Conservation (phyloP, 768 basidiomycete species). For the Ephemerocybe angulata region DNA sequence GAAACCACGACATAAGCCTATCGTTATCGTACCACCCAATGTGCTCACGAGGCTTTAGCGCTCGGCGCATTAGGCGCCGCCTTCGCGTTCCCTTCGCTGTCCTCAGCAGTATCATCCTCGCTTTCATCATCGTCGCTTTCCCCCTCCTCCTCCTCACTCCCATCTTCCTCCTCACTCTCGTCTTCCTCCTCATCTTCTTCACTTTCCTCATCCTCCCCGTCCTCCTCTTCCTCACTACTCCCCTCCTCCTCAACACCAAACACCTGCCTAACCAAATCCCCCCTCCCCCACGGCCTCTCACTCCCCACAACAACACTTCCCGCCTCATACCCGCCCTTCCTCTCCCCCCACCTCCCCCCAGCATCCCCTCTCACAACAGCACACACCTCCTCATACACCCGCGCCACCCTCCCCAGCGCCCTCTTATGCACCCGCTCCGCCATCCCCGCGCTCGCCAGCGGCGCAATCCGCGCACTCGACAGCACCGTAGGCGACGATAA, state of each 20-base stretch:
- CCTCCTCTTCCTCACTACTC: slow-evolving; percentile 11
- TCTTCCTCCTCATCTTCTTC: slow-evolving; percentile 5
- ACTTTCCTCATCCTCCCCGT: slow-evolving; percentile 9
- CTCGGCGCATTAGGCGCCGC: too few species aligned
- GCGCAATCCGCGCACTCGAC: slow-evolving; percentile 73
- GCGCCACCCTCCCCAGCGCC: slow-evolving; percentile 64
- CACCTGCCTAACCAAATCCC: slow-evolving; percentile 70
- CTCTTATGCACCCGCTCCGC: slow-evolving; percentile 71
- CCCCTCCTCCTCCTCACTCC: too few species aligned
- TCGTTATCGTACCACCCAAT: too few species aligned
- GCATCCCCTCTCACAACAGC: slow-evolving; percentile 77
- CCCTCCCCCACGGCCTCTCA: slow-evolving; percentile 80
- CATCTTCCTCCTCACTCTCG: too few species aligned
- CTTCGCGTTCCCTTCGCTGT: too few species aligned
- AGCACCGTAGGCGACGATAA: slow-evolving; percentile 79
- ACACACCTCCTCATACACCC: slow-evolving; percentile 70
- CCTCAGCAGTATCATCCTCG: too few species aligned
- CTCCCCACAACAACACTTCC: slow-evolving; percentile 78
- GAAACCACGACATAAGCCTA: too few species aligned
- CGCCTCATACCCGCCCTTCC: slow-evolving; percentile 87
- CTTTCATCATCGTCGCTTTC: too few species aligned
- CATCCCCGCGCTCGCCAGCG: slow-evolving; percentile 64
- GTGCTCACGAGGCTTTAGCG: too few species aligned
- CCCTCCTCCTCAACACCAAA: slow-evolving; percentile 59
- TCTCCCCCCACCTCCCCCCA: too few species aligned